A percentile compares a stretch with the other conserved stretches of the same genome.
These are phyloP conservation scores for Volvox reticuliferus DNA, from an alignment of 139 green algal species.

Conservation along the genomic window DNA sequence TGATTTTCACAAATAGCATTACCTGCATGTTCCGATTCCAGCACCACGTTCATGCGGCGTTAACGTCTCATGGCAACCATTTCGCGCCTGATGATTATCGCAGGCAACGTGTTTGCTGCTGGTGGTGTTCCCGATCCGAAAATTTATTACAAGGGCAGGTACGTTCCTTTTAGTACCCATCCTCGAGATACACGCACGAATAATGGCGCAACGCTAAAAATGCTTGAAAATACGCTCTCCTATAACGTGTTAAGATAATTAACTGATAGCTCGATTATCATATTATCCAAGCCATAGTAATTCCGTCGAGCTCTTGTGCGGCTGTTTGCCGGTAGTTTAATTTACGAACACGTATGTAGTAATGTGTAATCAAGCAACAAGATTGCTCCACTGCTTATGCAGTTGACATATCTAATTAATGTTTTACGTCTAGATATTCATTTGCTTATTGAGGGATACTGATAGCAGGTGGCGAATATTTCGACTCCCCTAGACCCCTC, in stretches of 20 bases:
- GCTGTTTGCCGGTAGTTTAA: too few relatives aligned
- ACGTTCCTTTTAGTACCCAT: too few relatives aligned
- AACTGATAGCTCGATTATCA: neutral
- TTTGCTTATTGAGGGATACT: too few relatives aligned
- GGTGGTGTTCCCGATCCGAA: neutral
- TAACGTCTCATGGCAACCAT: neutral
- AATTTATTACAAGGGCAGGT: conserved; percentile 9
- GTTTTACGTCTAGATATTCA: too few relatives aligned
- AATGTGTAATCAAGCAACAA: too few relatives aligned
- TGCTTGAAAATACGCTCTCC: neutral
- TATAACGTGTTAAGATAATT: neutral
- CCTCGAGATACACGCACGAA: too few relatives aligned
- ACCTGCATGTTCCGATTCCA: neutral
- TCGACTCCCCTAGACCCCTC: too few relatives aligned
- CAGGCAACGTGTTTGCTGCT: neutral
- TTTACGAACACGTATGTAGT: too few relatives aligned
- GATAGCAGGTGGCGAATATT: too few relatives aligned
- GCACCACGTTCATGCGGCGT: neutral
- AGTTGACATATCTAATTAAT: too few relatives aligned
- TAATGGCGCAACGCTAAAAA: neutral
- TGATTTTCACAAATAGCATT: neutral
- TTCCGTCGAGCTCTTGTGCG: too few relatives aligned
- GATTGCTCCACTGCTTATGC: too few relatives aligned
- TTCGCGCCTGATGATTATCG: neutral
- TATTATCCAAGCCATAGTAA: neutral